phyloP scores from a whole-genome alignment of 257 asterid genomes.

The Marsdenia floribunda region DNA sequence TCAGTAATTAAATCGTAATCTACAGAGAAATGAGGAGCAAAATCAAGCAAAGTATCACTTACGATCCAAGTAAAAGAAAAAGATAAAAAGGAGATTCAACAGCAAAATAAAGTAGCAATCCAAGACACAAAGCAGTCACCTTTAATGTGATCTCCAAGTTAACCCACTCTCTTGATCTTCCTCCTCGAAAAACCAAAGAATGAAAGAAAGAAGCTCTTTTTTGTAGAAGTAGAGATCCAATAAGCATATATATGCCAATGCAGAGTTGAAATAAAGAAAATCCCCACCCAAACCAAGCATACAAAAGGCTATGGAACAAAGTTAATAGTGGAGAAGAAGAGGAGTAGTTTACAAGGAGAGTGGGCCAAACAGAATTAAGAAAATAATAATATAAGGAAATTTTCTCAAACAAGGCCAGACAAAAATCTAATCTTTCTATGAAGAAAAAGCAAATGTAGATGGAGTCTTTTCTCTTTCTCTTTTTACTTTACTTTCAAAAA shows the following conservation, averaged over 20 bases:
- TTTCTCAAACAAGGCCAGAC: conserved; percentile 42
- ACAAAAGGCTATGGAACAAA: conserved; percentile 27
- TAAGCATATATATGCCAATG: conserved; percentile 60
- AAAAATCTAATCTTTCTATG: conserved; percentile 44
- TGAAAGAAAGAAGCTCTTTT: conserved; percentile 33
- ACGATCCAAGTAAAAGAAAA: conserved; percentile 21
- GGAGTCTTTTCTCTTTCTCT: not conserved
- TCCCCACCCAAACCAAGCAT: conserved; percentile 27
- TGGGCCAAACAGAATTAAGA: conserved; percentile 49
- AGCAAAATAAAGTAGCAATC: not conserved
- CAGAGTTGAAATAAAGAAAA: conserved; percentile 28
- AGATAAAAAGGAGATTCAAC: conserved; percentile 9
- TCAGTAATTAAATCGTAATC: conserved; percentile 1
- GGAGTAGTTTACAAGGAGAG: conserved; percentile 39
- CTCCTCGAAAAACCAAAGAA: conserved; percentile 48
- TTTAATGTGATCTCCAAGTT: conserved; percentile 36
- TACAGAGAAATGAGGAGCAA: conserved; percentile 1
- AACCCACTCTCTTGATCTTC: conserved; percentile 64
- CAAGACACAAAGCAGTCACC: conserved; percentile 36
- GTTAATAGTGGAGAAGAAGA: conserved; percentile 27
- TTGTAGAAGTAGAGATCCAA: conserved; percentile 37
- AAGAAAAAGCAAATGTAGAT: conserved; percentile 18
- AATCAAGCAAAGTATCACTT: conserved; percentile 22
- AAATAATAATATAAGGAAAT: conserved; percentile 24
- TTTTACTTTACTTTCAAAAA: no score